A percentile compares a stretch with the other conserved stretches of the same genome.
Conservation (phyloP, 2,329 filamentous ascomycete genomes). For the Cladorrhinum sp. region DNA sequence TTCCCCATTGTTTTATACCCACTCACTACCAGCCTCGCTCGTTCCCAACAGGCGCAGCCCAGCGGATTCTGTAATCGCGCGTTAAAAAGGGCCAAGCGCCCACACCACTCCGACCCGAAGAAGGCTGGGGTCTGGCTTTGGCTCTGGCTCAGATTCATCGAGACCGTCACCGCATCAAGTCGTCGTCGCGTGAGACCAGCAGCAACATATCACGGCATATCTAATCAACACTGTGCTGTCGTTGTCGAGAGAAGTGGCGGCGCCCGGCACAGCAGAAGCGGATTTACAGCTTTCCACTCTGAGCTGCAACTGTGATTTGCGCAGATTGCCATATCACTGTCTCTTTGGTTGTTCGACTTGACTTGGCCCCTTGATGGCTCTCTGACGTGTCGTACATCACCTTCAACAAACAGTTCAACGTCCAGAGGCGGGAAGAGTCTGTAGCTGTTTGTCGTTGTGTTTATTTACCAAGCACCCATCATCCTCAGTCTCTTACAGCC, state of each 20-base stretch:
- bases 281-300: neutral
- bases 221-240: neutral
- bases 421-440: neutral
- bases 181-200: neutral
- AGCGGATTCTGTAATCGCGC: conserved; percentile 39
- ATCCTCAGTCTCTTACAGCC: neutral
- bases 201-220: no score
- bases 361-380: conserved; percentile 22
- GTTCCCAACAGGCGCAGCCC: conserved; percentile 38
- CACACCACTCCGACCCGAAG: conserved; percentile 18
- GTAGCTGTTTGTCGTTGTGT: no score
- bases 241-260: neutral
- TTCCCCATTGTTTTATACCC: conserved; percentile 5
- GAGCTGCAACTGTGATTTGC: conserved; percentile 12
- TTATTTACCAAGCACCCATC: neutral
- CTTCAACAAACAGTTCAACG: neutral
- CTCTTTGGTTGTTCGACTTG: conserved; percentile 11
- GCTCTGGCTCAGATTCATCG: conserved; percentile 1
- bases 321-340: conserved; percentile 22
- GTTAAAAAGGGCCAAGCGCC: conserved; percentile 42
- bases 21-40: conserved; percentile 21
- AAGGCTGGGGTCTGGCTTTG: conserved; percentile 7
- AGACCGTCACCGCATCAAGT: conserved; percentile 9
- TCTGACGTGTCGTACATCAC: conserved; percentile 31
- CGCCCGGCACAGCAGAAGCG: neutral